Evolutionary conservation across 148 eudicot species (phyloP).

Genomic region (Gaultheria prostrata): DNA sequence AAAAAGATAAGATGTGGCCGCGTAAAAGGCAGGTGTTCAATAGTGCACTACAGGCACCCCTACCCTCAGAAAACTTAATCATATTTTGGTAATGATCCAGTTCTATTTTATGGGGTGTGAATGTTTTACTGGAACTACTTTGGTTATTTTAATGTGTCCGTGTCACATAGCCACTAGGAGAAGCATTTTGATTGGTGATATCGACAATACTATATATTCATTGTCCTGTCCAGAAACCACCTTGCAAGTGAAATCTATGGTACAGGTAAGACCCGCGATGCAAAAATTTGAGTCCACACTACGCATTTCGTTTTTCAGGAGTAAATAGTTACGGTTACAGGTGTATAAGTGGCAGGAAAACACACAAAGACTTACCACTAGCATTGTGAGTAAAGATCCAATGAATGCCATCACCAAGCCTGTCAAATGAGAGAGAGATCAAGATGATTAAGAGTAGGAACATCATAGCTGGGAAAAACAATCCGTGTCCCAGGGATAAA

Average conservation of each 20-base stretch:
- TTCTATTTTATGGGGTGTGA: neutral
- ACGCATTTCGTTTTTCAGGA: neutral
- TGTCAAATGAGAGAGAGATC: constrained; percentile 22
- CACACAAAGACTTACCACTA: constrained; percentile 55
- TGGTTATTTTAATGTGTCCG: too few species aligned
- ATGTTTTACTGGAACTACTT: too few species aligned
- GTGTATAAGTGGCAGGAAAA: neutral
- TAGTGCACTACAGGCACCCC: neutral
- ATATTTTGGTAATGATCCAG: neutral
- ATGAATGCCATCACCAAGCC: constrained; percentile 92
- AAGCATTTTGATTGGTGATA: too few species aligned
- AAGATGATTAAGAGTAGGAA: neutral
- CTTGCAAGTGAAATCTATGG: neutral
- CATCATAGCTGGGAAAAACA: too few species aligned
- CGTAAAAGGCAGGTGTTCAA: neutral
- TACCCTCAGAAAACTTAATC: neutral
- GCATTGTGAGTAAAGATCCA: constrained; percentile 92
- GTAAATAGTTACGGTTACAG: neutral
- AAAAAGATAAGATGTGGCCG: neutral
- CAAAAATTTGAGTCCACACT: neutral
- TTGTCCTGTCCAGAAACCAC: neutral
- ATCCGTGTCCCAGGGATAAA: neutral
- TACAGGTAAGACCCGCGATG: neutral
- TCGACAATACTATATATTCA: neutral
- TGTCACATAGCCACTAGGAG: too few species aligned